Base-by-base conservation (phyloP, 306 rosid species). In the Cucumis cinereus region DNA sequence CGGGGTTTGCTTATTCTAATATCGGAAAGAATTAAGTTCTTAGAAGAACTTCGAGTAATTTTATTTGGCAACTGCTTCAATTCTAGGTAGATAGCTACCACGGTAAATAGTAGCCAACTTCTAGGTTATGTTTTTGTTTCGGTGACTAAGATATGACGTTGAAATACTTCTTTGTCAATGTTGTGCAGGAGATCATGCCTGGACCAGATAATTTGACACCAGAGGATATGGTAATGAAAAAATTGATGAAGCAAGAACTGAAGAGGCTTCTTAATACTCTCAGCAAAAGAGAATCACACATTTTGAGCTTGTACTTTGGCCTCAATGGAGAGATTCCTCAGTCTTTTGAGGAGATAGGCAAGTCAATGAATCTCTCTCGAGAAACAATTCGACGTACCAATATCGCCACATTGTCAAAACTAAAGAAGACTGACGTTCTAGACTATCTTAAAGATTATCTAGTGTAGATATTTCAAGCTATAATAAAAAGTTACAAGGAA, bases 311-410 rank as follows among this genome's bases (percentile, higher is more conserved):
- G 64, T 77, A 77, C 80, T 93, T 82, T 73, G 96, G 96, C 70
- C 84, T 90, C 38, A 70, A 79, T 78, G 96, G 95, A 79, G 80
- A 83, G 41, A 73, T 79, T 12, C 90, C 94, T n/a, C 49, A 19
- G 19, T 82, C 95, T 15, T 86, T 66, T 70, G 90, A 86, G 81
- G 95, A 90, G 84, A 89, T 93, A 61, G 98, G 93, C 28, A 85
- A 83, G 78, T 1, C 72, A 36, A 19, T 90, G 73, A 86, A 89
- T 53, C 86, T 93, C 40, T 93, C 91, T 2, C 80, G 96, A 79
- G 98, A 90, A 81, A 83, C 90, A 61, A 79, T 86, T 60, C 80
- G 98, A 52, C 95, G 82, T 82, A 89, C 85, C 50, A 78, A 86
- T 76, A 72, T 66, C 24, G 80, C 79, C 70, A 91, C 95, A 15